A percentile compares a stretch with the other conserved stretches of the same genome.
Conservation (phyloP, 768 basidiomycete species). For the Sporobolomyces roseus region DNA sequence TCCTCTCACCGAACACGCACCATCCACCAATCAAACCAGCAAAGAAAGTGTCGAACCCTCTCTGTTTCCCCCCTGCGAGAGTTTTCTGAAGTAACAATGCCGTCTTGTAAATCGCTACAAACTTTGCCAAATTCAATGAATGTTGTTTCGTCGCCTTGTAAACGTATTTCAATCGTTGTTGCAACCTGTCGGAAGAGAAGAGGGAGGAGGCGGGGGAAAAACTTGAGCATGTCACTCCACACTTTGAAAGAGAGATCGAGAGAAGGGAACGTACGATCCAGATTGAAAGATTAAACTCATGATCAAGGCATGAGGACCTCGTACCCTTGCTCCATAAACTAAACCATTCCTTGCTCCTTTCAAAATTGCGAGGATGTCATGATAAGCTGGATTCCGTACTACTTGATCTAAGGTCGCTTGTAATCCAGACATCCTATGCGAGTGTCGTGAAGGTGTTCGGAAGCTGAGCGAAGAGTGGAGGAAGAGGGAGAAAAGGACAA, state of each 20-base stretch:
- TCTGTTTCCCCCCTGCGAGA: constrained; percentile 64
- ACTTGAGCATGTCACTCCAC: background rate
- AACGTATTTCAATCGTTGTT: constrained; percentile 63
- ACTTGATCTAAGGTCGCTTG: constrained; percentile 23
- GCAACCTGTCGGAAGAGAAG: constrained; percentile 59
- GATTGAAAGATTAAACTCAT: constrained; percentile 93
- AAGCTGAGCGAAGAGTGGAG: too few relatives aligned
- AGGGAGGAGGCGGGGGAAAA: background rate
- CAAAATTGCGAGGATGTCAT: constrained; percentile 85
- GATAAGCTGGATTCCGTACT: constrained; percentile 62
- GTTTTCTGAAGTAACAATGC: constrained; percentile 73
- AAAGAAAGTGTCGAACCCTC: constrained; percentile 77
- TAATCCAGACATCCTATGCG: background rate
- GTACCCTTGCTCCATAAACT: constrained; percentile 82
- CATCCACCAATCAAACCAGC: constrained; percentile 83
- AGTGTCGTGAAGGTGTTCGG: background rate
- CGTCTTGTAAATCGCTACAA: constrained; percentile 88
- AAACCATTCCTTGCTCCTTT: constrained; percentile 83
- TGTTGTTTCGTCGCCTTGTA: constrained; percentile 83
- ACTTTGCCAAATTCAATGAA: constrained; percentile 85
- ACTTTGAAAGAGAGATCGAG: background rate
- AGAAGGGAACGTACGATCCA: constrained; percentile 65
- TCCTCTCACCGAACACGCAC: constrained; percentile 72
- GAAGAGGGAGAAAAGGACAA: too few relatives aligned
- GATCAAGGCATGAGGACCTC: constrained; percentile 92